These are phyloP conservation scores for Agarophyton chilense DNA, from an alignment of 23 red algal genomes.

Conservation along the genomic window DNA sequence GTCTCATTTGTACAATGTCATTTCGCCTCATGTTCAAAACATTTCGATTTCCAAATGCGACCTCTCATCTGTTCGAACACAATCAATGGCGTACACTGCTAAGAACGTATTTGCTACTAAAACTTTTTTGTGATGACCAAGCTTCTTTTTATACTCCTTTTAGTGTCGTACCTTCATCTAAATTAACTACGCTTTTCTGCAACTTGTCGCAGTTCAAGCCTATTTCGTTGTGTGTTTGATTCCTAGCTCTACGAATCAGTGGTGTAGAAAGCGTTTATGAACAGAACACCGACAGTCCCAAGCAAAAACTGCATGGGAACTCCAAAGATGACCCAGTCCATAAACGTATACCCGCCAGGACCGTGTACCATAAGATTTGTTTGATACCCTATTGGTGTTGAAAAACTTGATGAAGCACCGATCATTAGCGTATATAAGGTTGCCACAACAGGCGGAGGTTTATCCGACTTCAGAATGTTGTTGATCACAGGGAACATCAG, in stretches of 20 bases:
- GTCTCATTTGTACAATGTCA: too few relatives aligned
- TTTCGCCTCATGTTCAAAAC: neutral
- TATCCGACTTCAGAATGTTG: slow-evolving; percentile 53
- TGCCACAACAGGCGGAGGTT: neutral
- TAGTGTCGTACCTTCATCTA: neutral
- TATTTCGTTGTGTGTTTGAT: neutral
- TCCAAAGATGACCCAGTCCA: slow-evolving; percentile 90
- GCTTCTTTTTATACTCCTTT: neutral
- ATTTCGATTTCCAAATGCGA: neutral
- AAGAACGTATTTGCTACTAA: neutral
- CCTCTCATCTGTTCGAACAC: too few relatives aligned
- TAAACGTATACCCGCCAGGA: slow-evolving; percentile 85
- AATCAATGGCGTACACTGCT: neutral
- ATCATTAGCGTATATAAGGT: slow-evolving; percentile 85
- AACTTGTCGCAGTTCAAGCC: neutral
- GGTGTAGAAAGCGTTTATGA: slow-evolving; percentile 54
- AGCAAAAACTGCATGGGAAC: slow-evolving; percentile 78
- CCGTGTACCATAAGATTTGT: slow-evolving; percentile 98
- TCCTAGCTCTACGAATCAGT: neutral
- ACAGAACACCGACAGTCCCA: slow-evolving; percentile 49
- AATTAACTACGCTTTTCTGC: neutral
- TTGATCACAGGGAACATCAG: slow-evolving; percentile 84
- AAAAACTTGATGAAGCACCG: slow-evolving; percentile 77
- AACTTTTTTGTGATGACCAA: neutral
- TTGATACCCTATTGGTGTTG: slow-evolving; percentile 85